Conservation (phyloP, 345 rosid genomes). For the Barbarea vulgaris region DNA sequence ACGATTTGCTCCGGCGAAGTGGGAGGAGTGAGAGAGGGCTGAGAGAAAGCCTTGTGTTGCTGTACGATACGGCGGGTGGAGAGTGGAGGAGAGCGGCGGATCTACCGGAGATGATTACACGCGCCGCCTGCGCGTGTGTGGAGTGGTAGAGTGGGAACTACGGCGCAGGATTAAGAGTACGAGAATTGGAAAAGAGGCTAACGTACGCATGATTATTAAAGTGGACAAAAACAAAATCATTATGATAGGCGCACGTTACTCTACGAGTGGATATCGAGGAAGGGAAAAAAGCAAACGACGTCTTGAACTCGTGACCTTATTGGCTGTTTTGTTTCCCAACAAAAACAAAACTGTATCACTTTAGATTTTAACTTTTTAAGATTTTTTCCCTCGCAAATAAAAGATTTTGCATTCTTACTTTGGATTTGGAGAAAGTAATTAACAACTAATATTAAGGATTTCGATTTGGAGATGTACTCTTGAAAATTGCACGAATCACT, state of each 20-base stretch:
- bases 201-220: constrained; percentile 26
- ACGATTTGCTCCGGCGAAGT: constrained; percentile 75
- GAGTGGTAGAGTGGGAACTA: constrained; percentile 47
- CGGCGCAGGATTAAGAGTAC: constrained; percentile 32
- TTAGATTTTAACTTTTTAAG: constrained; percentile 16
- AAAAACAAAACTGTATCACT: constrained; percentile 1
- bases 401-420: not conserved
- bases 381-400: not conserved
- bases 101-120: constrained; percentile 71
- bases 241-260: constrained; percentile 33
- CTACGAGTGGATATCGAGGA: constrained; percentile 17
- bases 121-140: constrained; percentile 78
- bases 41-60: constrained; percentile 64
- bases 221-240: constrained; percentile 25
- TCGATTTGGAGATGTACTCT: not conserved
- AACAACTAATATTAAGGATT: not conserved
- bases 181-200: constrained; percentile 3
- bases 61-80: constrained; percentile 55
- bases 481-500: not conserved
- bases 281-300: not conserved
- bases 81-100: constrained; percentile 84
- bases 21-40: constrained; percentile 66
- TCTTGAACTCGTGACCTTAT: constrained; percentile 32
- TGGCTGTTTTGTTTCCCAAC: constrained; percentile 27
- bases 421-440: constrained; percentile 12